A percentile compares a stretch with the other conserved stretches of the same genome.
These are phyloP conservation scores for Fusarium solani-melongenae DNA, from an alignment of 2,329 filamentous ascomycete species.

Conservation along the genomic window DNA sequence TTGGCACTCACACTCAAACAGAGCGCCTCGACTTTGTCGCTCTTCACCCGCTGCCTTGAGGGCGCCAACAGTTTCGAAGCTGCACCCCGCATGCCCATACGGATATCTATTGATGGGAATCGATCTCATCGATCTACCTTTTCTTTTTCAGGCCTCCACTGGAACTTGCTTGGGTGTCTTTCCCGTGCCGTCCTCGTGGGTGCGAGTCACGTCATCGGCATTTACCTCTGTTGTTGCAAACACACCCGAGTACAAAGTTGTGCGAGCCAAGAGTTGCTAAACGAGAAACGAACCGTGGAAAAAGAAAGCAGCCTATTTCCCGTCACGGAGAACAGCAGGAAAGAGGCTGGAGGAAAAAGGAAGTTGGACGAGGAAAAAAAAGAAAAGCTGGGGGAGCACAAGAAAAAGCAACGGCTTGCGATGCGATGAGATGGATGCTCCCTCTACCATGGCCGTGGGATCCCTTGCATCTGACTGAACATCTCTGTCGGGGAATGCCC, in stretches of 20 bases:
- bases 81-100: conserved; percentile 3
- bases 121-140: neutral
- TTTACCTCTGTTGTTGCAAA: neutral
- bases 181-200: conserved; percentile 1
- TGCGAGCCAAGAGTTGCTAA: neutral
- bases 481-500: neutral
- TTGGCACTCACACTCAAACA: neutral
- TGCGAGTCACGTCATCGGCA: neutral
- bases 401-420: conserved; percentile 19
- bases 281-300: neutral
- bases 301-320: conserved; percentile 4
- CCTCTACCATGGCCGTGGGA: conserved; percentile 5
- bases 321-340: neutral
- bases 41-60: neutral
- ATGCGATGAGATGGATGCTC: neutral
- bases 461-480: conserved; percentile 18
- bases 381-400: neutral
- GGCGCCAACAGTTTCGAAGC: neutral
- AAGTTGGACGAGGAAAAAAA: neutral
- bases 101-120: neutral
- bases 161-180: neutral
- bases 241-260: neutral
- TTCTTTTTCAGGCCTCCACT: conserved; percentile 1
- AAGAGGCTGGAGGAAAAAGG: neutral
- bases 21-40: neutral